phyloP scores from a whole-genome alignment of 2,329 filamentous ascomycete genomes.

The Dactylella cylindrospora region DNA sequence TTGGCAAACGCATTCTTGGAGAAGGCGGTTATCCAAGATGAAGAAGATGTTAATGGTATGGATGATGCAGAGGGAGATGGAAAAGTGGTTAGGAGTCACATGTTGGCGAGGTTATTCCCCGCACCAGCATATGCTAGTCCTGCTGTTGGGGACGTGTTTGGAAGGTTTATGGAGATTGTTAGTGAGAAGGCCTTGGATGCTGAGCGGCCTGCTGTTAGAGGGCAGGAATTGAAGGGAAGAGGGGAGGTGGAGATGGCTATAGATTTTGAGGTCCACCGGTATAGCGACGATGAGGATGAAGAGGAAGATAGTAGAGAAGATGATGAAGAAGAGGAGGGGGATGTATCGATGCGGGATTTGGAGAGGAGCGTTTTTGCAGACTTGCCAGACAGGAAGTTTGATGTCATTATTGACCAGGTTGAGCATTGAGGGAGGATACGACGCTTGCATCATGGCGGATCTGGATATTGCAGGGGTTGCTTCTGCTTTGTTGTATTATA shows the following conservation, averaged over 20 bases:
- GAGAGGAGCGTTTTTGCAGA: conserved; percentile 32
- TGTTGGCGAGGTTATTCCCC: conserved; percentile 33
- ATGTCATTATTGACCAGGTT: conserved; percentile 35
- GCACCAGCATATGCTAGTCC: conserved; percentile 39
- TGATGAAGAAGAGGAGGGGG: conserved; percentile 12
- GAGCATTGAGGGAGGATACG: not conserved
- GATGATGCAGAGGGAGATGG: conserved; percentile 12
- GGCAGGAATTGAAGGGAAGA: not conserved
- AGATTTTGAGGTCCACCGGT: not conserved
- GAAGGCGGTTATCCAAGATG: conserved; percentile 25
- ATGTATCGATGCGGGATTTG: conserved; percentile 25
- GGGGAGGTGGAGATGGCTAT: conserved; percentile 4
- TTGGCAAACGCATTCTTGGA: conserved; percentile 38
- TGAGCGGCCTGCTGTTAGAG: not conserved
- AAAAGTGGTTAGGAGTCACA: conserved; percentile 36
- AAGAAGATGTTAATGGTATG: not conserved
- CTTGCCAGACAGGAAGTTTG: conserved; percentile 17
- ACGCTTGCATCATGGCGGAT: too few species aligned
- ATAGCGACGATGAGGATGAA: conserved; percentile 10
- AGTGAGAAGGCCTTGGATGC: conserved; percentile 35
- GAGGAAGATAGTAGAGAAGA: conserved; percentile 27
- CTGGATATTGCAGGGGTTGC: too few species aligned
- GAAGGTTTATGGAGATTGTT: conserved; percentile 37
- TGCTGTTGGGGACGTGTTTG: conserved; percentile 34
- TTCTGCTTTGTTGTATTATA: too few species aligned